phyloP scores from a whole-genome alignment of 2,329 filamentous ascomycete genomes.

The Orbilia ellipsospora region DNA sequence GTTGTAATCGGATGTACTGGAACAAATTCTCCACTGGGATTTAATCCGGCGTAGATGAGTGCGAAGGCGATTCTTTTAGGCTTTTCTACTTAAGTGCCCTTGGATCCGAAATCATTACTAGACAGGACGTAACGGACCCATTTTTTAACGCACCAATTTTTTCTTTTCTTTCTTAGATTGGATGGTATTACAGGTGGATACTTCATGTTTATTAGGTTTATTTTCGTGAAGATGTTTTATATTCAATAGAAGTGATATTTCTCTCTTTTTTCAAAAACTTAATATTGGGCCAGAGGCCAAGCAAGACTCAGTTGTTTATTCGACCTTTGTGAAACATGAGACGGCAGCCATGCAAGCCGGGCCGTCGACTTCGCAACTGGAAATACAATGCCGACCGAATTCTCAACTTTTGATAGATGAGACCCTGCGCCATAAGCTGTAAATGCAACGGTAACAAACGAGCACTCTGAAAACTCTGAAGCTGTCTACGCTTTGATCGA shows the following conservation, averaged over 20 bases:
- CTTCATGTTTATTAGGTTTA: slow-evolving; percentile 34
- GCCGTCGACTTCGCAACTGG: too few species aligned
- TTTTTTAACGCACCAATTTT: slow-evolving; percentile 4
- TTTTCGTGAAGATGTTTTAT: slow-evolving; percentile 21
- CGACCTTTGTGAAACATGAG: too few species aligned
- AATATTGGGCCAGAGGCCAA: too few species aligned
- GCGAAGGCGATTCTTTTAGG: slow-evolving; percentile 6
- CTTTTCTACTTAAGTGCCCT: slow-evolving; percentile 27
- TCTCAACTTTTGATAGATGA: neutral
- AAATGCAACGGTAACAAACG: slow-evolving; percentile 12
- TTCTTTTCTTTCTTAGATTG: neutral
- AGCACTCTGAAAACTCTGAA: too few species aligned
- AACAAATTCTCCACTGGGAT: slow-evolving; percentile 28
- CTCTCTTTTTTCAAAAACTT: neutral
- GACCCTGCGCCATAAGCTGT: neutral
- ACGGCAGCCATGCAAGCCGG: too few species aligned
- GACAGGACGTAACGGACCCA: slow-evolving; percentile 18
- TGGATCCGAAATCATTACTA: slow-evolving; percentile 25
- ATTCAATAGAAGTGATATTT: slow-evolving; percentile 13
- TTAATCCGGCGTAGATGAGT: slow-evolving; percentile 5
- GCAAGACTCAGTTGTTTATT: too few species aligned
- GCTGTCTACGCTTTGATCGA: too few species aligned
- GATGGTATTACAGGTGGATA: slow-evolving; percentile 24
- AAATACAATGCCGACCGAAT: too few species aligned
- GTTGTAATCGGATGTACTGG: slow-evolving; percentile 18